phyloP scores from a whole-genome alignment of 352 stramenopile species.

The Phytopythium oedochilum region DNA sequence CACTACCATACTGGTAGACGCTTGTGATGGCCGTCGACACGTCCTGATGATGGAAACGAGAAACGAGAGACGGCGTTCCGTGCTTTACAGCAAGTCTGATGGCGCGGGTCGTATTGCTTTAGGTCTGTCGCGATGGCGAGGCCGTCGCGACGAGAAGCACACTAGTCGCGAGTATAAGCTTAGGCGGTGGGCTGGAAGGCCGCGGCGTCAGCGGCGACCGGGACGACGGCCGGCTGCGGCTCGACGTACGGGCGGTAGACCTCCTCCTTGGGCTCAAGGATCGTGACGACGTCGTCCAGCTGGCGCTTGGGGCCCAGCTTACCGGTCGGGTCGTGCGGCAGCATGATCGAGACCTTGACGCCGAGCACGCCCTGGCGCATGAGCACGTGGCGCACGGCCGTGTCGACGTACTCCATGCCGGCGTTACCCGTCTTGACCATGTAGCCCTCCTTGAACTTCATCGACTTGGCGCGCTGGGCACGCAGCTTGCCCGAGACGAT shows the following conservation, averaged over 20 bases:
- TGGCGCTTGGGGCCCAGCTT: constrained; percentile 97
- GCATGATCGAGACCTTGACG: constrained; percentile 99
- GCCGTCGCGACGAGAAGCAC: neutral
- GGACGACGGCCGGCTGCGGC: constrained; percentile 49
- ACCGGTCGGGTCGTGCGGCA: constrained; percentile 97
- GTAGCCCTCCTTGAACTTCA: constrained; percentile 99
- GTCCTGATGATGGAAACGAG: neutral
- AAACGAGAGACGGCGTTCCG: neutral
- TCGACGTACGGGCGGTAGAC: constrained; percentile 82
- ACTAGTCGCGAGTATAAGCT: constrained; percentile 13
- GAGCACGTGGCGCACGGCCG: constrained; percentile 97
- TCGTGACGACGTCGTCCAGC: constrained; percentile 98
- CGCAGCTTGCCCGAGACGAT: constrained; percentile 99
- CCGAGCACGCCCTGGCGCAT: constrained; percentile 99
- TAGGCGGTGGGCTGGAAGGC: constrained; percentile 52
- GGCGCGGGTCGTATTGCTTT: constrained; percentile 3
- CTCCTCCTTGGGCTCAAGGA: constrained; percentile 99
- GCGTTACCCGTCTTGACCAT: constrained; percentile 99
- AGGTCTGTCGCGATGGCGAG: neutral
- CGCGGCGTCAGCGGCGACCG: constrained; percentile 21
- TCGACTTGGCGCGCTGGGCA: constrained; percentile 98
- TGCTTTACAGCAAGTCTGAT: constrained; percentile 6
- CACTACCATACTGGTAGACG: too few relatives aligned
- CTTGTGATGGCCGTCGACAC: too few relatives aligned
- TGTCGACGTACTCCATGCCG: constrained; percentile 98